Evolutionary conservation across 257 asterid genomes (phyloP), one percentile per base, ranked within the genome.

Genomic region (Forsythia viridissima): DNA sequence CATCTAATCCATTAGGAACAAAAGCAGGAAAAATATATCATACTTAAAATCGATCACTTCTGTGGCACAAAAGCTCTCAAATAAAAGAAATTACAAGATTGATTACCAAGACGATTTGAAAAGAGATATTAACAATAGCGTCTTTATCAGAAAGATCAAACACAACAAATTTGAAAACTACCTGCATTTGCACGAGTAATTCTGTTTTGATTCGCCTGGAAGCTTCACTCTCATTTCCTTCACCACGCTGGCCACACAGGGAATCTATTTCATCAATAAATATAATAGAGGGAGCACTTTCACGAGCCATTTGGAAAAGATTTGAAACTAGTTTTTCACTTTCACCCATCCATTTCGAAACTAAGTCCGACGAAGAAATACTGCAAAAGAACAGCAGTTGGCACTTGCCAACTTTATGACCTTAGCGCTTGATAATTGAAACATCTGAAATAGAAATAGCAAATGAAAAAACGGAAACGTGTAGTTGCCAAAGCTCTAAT

Each of bases 271-370:
- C 99, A 84, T 96, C 99, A 73, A 96, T 46, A 77, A 96, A 96
- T 80, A 96, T 96, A 81, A 96, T 93, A 63, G 99, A 87, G 20
- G 99, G 99, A 75, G 98, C 85, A 81, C 99, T 96, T 81, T 96
- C 99, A 44, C 98, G 97, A 57, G 98, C 97, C 99, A 96, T 93
- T 84, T 96, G 93, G 85, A 96, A 93, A 80, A 96, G 97, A 82
- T 91, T 96, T 51, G 99, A 93, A 70, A 96, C 99, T 36, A 96
- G 96, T 89, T 96, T 96, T 80, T 96, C 99, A 90, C 99, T 96
- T 86, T 96, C 99, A 71, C 99, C 99, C 99, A 96, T 96, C 99
- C 99, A 96, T 80, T 96, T 96, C 10, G 99, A 96, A 42, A 96
- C 99, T 84, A 96, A 90, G 82, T 96, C 99, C 18, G 99, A 96